A percentile compares a stretch with the other conserved stretches of the same genome.
phyloP scores from a whole-genome alignment of 2,329 filamentous ascomycete species.

The Trichoderma sp. region DNA sequence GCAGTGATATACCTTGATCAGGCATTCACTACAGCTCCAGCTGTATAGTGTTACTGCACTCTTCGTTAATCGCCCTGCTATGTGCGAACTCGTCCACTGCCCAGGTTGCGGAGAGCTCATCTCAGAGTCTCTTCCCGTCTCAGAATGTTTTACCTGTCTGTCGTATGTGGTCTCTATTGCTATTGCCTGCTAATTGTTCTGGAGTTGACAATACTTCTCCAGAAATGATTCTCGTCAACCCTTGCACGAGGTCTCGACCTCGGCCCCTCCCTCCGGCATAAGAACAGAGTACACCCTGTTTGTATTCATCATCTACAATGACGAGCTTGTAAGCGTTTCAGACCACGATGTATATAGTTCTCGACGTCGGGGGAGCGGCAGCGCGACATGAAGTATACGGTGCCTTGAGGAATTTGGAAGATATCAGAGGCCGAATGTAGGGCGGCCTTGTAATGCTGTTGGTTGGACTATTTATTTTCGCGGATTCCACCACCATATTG shows the following conservation, averaged over 20 bases:
- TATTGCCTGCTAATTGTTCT: accelerated
- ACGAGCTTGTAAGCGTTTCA: background rate
- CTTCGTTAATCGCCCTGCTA: background rate
- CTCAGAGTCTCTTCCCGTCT: conserved; percentile 21
- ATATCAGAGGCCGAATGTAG: background rate
- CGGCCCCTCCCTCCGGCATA: background rate
- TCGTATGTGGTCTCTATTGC: conserved; percentile 8
- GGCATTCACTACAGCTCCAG: background rate
- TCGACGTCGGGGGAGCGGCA: background rate
- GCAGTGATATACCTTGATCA: background rate
- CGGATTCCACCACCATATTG: background rate
- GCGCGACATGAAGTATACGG: background rate
- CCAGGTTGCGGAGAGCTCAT: conserved; percentile 24
- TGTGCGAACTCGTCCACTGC: conserved; percentile 22
- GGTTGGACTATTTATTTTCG: background rate
- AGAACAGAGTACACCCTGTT: background rate
- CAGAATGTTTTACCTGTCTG: conserved; percentile 26
- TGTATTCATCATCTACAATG: background rate
- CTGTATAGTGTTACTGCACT: background rate
- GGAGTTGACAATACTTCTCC: background rate
- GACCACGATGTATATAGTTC: background rate
- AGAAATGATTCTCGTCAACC: background rate
- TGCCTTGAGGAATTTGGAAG: accelerated
- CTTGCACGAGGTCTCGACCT: background rate
- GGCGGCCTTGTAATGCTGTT: background rate